Conservation (phyloP, 768 basidiomycete genomes). For the Leucosporidium yakuticum region DNA sequence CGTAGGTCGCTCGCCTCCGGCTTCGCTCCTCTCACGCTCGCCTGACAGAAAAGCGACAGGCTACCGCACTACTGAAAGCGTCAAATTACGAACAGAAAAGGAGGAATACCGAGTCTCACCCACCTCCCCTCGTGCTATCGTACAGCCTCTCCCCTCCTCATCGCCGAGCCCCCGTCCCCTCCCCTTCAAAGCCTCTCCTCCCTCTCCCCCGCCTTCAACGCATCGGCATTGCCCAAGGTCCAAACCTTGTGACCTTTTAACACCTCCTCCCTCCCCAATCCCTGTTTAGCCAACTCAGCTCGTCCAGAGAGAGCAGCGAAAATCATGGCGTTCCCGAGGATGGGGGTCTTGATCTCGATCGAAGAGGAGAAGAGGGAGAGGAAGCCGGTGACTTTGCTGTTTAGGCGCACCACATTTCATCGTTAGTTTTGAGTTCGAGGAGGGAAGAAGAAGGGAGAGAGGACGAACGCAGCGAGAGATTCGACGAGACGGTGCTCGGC, state of each 20-base stretch:
- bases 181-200: too few relatives aligned
- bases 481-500: slow-evolving; percentile 48
- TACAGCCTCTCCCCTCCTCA: too few relatives aligned
- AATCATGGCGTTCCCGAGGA: slow-evolving; percentile 20
- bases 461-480: slow-evolving; percentile 47
- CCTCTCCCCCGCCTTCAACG: too few relatives aligned
- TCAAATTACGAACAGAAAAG: too few relatives aligned
- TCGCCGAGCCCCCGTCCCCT: too few relatives aligned
- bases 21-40: too few relatives aligned
- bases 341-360: slow-evolving; percentile 10
- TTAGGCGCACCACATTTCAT: background rate
- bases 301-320: background rate
- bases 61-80: too few relatives aligned
- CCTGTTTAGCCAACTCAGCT: background rate
- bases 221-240: background rate
- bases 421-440: background rate
- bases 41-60: too few relatives aligned
- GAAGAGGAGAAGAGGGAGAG: slow-evolving; percentile 3
- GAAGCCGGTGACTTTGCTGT: slow-evolving; percentile 8
- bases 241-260: background rate
- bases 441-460: background rate
- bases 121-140: too few relatives aligned
- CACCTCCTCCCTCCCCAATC: background rate
- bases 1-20: too few relatives aligned
- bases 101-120: too few relatives aligned